Base-by-base conservation (phyloP, 495 filamentous ascomycete genomes). In the Lasiosphaeriaceae sp. region DNA sequence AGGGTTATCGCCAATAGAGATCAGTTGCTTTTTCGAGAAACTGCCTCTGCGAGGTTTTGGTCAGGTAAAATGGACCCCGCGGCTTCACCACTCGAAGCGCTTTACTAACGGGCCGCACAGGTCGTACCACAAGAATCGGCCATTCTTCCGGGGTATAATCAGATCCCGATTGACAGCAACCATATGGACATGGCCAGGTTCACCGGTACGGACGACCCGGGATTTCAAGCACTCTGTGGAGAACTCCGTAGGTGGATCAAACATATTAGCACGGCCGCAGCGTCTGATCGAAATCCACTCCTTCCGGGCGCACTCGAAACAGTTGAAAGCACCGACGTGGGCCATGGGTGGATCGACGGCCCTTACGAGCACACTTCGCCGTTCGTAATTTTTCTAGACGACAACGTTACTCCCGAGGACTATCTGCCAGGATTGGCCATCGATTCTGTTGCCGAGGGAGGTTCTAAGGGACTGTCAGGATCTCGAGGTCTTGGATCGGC, bases 101-200 rank as follows among this genome's bases (percentile, higher is more conserved):
- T 35, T 55, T 52, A 16, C 35, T 31, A 9, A 52, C 54, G 2
- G 31, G n/a, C n/a, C 12, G 49, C 5, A 12, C 41, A 68, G 60
- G 68, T 77, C 16, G 74, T 75, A 24, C 66, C 75, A 24, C 56
- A 63, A 39, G 21, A 71, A 14, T 79, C 75, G 8, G 74, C 76
- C 16, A 70, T 63, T 23, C 55, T 79, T 9, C 61, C 67, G 0
- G 70, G 66, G 11, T 75, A 75, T 45, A 59, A 56, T 6, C 50
- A 57, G 11, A 72, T 75, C 44, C 68, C 69, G 0, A 70, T 79
- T 34, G 72, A 61, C 34, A 57, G 46, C 12, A 71, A 79, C 57
- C 74, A 79, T 50, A 74, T 67, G 65, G 74, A 72, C 26, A 78
- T 78, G 75, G 56, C 66, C 35, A 73, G 64, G 54, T 78, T 77